phyloP scores from a whole-genome alignment of 176 grass and related monocot genomes.

The Otatea glauca region DNA sequence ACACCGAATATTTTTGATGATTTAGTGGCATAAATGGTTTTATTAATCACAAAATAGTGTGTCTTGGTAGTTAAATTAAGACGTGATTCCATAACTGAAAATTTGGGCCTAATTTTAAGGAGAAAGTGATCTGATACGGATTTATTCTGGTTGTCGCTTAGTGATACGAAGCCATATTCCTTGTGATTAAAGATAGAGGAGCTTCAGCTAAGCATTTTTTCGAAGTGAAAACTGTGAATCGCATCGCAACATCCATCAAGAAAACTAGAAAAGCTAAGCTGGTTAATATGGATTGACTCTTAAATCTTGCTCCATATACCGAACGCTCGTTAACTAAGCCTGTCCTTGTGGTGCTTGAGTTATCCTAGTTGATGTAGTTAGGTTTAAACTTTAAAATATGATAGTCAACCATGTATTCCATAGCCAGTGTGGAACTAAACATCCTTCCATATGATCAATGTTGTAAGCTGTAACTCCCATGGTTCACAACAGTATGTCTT shows the following conservation, averaged over 20 bases:
- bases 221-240: conserved; percentile 16
- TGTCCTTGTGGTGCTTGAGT: background rate
- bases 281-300: background rate
- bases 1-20: background rate
- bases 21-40: conserved; percentile 7
- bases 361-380: conserved; percentile 19
- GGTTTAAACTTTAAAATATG: background rate
- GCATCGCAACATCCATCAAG: background rate
- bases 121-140: conserved; percentile 7
- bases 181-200: conserved; percentile 26
- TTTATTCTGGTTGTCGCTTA: background rate
- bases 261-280: background rate
- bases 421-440: background rate
- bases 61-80: background rate
- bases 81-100: conserved; percentile 2
- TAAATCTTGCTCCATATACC: background rate
- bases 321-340: background rate
- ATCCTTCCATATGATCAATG: background rate
- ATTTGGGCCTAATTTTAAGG: conserved; percentile 1
- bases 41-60: background rate
- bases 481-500: background rate
- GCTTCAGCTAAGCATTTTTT: conserved; percentile 6
- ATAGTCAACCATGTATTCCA: conserved; percentile 13
- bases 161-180: background rate
- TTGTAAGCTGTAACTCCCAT: conserved; percentile 11